Conservation (phyloP, 2,329 filamentous ascomycete species). For the Aspergillaceae sp. region DNA sequence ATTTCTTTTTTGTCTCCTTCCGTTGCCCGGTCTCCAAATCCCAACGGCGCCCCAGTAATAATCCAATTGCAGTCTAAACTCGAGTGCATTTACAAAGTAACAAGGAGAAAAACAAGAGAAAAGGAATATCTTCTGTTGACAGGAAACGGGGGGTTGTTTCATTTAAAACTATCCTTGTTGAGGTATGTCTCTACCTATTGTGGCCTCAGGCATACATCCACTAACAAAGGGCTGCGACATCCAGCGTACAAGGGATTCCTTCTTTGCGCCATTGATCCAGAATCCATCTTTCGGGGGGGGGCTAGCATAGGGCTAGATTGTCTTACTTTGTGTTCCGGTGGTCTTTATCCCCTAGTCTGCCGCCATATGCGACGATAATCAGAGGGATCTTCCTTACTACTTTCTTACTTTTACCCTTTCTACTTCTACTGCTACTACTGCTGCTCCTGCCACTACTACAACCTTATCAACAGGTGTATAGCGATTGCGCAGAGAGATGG, state of each 20-base stretch:
- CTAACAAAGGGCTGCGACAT: constrained; percentile 10
- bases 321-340: not conserved
- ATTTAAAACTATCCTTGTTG: too few species aligned
- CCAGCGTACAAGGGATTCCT: not conserved
- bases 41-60: not conserved
- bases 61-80: not conserved
- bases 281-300: not conserved
- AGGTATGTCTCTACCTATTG: too few species aligned
- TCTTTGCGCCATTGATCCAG: not conserved
- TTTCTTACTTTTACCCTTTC: not conserved
- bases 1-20: not conserved
- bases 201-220: constrained; percentile 14
- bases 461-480: constrained; percentile 4
- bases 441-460: too few species aligned
- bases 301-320: not conserved
- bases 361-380: not conserved
- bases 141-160: not conserved
- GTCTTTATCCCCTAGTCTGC: not conserved
- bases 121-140: not conserved
- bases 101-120: not conserved
- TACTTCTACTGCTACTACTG: not conserved
- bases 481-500: constrained; percentile 19
- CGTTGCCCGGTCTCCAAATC: not conserved
- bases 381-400: not conserved
- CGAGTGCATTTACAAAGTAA: not conserved